Conservation (phyloP, 306 rosid genomes). For the Erythrophleum fordii region DNA sequence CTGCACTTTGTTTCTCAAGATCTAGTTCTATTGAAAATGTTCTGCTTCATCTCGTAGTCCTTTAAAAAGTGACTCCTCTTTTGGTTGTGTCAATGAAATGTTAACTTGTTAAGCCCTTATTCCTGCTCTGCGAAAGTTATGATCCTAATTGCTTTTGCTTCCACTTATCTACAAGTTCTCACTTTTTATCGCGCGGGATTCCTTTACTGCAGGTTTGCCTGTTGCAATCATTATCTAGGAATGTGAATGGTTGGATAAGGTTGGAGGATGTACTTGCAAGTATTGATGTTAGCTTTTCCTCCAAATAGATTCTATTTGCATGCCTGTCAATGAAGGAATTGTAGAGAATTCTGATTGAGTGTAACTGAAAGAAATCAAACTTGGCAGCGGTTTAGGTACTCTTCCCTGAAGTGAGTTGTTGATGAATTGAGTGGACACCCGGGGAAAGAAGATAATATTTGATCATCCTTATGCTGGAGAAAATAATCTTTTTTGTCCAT, state of each 20-base stretch:
- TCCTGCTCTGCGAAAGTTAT: conserved; percentile 4
- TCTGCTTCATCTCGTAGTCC: neutral
- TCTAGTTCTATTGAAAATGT: neutral
- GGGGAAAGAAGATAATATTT: conserved; percentile 21
- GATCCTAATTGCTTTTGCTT: conserved; percentile 28
- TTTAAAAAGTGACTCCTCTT: neutral
- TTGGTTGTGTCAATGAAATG: conserved; percentile 11
- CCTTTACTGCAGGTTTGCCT: conserved; percentile 30
- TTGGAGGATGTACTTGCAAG: neutral
- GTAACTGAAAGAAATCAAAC: conserved; percentile 27
- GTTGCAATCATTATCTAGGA: neutral
- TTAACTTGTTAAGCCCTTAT: neutral
- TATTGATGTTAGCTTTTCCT: neutral
- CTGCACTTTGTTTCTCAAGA: conserved; percentile 3
- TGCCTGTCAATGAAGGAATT: neutral
- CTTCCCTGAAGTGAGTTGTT: neutral
- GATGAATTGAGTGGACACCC: neutral
- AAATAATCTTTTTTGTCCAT: conserved; percentile 1
- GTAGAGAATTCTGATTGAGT: neutral
- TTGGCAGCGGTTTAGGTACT: conserved; percentile 14
- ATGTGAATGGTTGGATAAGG: neutral
- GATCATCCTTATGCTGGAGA: conserved; percentile 5
- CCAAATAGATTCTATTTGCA: conserved; percentile 12
- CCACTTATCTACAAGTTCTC: neutral
- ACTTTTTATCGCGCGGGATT: conserved; percentile 15